Evolutionary conservation across 352 stramenopile genomes (phyloP).

Genomic region (Globisporangium middletonii): DNA sequence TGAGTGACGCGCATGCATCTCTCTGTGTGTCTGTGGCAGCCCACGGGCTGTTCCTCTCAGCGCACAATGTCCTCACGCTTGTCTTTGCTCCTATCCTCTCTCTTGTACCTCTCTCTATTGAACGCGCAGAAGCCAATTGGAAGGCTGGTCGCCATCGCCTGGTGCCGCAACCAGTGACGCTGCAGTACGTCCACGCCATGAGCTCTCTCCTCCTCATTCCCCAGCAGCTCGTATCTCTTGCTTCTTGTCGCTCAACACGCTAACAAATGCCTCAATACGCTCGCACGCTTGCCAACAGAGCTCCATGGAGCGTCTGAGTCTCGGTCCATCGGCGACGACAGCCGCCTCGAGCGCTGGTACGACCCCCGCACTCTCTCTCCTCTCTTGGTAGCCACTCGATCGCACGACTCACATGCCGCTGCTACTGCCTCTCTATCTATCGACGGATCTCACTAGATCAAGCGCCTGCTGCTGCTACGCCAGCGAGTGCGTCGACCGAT

Average conservation of each 20-base stretch:
- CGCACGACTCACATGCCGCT: too few relatives aligned
- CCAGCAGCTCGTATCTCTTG: not conserved
- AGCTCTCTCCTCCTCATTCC: not conserved
- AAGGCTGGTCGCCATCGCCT: conserved; percentile 60
- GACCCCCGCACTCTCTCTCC: too few relatives aligned
- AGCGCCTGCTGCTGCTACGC: not conserved
- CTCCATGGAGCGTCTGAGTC: conserved; percentile 49
- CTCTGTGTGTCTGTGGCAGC: not conserved
- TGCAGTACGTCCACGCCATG: not conserved
- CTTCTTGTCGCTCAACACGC: not conserved
- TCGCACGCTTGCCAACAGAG: not conserved
- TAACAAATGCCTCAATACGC: not conserved
- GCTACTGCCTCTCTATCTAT: not conserved
- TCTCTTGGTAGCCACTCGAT: not conserved
- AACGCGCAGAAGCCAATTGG: conserved; percentile 35
- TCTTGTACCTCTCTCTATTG: not conserved
- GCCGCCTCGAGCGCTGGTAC: not conserved
- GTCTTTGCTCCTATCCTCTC: not conserved
- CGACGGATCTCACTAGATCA: not conserved
- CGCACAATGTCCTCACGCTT: conserved; percentile 5
- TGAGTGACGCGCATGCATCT: conserved; percentile 7
- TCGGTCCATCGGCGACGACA: conserved; percentile 24
- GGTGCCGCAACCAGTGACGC: conserved; percentile 6
- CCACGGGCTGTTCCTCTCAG: not conserved
- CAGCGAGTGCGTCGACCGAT: not conserved